Evolutionary conservation across 2,329 filamentous ascomycete species (phyloP).

Genomic region (Aureobasidium sp.): DNA sequence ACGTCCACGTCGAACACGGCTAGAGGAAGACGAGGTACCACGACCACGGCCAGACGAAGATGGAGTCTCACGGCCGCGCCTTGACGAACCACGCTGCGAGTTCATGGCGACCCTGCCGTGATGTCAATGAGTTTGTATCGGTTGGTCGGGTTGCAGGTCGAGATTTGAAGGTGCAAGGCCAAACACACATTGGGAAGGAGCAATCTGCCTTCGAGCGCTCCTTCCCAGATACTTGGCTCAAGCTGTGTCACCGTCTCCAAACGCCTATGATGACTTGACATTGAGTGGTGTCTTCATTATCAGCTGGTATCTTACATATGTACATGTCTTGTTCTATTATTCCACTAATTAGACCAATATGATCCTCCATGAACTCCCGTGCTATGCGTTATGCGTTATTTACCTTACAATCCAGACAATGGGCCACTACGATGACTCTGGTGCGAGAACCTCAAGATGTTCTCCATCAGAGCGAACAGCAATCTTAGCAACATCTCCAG

Average conservation of each 20-base stretch:
- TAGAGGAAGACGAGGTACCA: not conserved
- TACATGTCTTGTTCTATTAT: not conserved
- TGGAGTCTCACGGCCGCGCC: not conserved
- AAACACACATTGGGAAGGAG: not conserved
- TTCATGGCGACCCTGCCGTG: not conserved
- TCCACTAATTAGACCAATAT: not conserved
- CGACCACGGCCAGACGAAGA: conserved; percentile 1
- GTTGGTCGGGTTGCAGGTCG: not conserved
- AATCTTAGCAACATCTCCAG: conserved; percentile 66
- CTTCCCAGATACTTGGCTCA: not conserved
- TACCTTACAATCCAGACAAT: not conserved
- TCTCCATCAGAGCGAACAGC: conserved; percentile 54
- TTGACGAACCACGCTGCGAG: not conserved
- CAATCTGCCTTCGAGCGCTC: not conserved
- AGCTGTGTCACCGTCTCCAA: not conserved
- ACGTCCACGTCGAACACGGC: not conserved
- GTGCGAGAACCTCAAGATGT: conserved; percentile 25
- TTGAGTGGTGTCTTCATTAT: conserved; percentile 1
- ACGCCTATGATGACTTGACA: not conserved
- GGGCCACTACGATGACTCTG: not conserved
- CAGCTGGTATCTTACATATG: conserved; percentile 6
- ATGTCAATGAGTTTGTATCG: not conserved
- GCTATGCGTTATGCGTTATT: not conserved
- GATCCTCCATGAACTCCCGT: not conserved
- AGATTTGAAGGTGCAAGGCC: not conserved